Base-by-base conservation (phyloP, 805 yeast genomes). In the Barnettozyma sp. region DNA sequence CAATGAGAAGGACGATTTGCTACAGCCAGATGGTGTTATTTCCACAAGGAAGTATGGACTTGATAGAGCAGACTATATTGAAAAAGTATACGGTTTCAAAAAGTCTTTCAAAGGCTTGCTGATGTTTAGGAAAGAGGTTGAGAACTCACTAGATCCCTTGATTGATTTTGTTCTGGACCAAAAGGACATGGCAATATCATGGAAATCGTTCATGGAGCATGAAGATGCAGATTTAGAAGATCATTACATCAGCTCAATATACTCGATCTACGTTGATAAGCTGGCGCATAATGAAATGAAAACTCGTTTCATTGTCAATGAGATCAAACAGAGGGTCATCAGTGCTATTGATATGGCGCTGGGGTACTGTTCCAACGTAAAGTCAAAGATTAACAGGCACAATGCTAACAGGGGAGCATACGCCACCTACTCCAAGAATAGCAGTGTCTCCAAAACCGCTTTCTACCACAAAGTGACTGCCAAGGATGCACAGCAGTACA, bases 361-460 rank as follows among this genome's bases (percentile, higher is more conserved):
- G 14, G 49, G 52, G 10, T 36, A 39, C 13, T 59, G 61, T 36
- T 38, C 48, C 1, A 30, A 40, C 6, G 55, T 58, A 1, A 48
- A 45, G 32, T 24, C 35, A 2, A 49, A 48, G 18, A 43, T 63
- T 14, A 55, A 52, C 39, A 62, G 55, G 36, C 54, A 61, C 16
- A 51, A 53, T 21, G 35, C 48, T 2, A 42, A 58, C 28, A 59
- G 59, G 41, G 57, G 52, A 15, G 65, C 64, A 13, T 64, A 61
- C 36, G 40, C 60, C 2, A 34, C 19, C 9, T 46, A 44, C 22
- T 17, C 39, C 12, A 41, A 37, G 14, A 23, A 38, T n/a, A 39
- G 34, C 30, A 40, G 41, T 14, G 32, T 20, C 10, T 29, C 42
- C 3, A 24, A 22, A 10, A 34, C n/a, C n/a, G n/a, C 31, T 17